Conservation (phyloP, 2,329 filamentous ascomycete genomes). For the Colletotrichum trifolii region DNA sequence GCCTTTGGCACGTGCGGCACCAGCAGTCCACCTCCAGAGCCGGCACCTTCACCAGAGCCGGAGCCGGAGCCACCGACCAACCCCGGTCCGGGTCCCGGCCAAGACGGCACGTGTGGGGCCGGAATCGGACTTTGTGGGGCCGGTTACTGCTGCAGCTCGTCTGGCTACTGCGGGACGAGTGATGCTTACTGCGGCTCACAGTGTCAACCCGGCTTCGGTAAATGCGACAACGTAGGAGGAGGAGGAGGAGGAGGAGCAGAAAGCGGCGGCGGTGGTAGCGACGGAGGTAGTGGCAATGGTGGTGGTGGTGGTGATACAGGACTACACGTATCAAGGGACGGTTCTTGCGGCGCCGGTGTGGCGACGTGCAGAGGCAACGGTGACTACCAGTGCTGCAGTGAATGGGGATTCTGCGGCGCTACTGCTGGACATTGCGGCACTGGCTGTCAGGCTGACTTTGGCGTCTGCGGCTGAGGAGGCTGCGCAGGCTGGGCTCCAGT, state of each 20-base stretch:
- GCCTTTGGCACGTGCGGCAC: slow-evolving; percentile 36
- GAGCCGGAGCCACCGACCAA: background rate
- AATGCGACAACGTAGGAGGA: slow-evolving; percentile 19
- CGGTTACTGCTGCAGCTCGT: slow-evolving; percentile 37
- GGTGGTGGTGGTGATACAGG: slow-evolving; percentile 3
- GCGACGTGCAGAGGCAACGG: slow-evolving; percentile 34
- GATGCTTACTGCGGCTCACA: slow-evolving; percentile 35
- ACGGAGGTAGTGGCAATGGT: slow-evolving; percentile 5
- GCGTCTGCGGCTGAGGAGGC: slow-evolving; percentile 32
- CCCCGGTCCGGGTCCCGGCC: background rate
- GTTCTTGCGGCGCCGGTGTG: slow-evolving; percentile 29
- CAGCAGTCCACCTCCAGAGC: background rate
- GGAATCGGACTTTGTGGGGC: slow-evolving; percentile 17
- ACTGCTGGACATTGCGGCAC: slow-evolving; percentile 32
- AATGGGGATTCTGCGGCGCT: slow-evolving; percentile 38
- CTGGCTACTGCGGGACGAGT: slow-evolving; percentile 36
- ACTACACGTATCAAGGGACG: slow-evolving; percentile 31
- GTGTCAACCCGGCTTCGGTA: slow-evolving; percentile 36
- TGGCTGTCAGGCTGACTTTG: slow-evolving; percentile 36
- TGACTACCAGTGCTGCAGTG: slow-evolving; percentile 37
- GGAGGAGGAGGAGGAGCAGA: slow-evolving; percentile 6
- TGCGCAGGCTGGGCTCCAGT: background rate
- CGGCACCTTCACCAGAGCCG: background rate
- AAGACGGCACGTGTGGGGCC: slow-evolving; percentile 20
- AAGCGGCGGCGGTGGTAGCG: background rate